phyloP scores from a whole-genome alignment of 768 basidiomycete genomes.

The Podaxis pistillaris region DNA sequence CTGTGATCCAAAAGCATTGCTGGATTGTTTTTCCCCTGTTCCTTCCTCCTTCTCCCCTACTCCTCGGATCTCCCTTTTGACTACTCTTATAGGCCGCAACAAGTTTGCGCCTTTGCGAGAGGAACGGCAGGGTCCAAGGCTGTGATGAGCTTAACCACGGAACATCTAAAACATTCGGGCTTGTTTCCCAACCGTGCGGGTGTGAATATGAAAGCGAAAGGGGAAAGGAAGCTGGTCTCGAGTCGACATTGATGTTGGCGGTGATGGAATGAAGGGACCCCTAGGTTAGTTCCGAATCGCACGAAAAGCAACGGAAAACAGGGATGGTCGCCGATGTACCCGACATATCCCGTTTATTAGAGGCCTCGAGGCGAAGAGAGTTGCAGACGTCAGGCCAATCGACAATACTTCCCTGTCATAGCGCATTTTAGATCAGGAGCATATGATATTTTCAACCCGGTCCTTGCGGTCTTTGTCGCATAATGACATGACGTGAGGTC shows the following conservation, averaged over 20 bases:
- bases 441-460: not conserved
- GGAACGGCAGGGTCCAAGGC: not conserved
- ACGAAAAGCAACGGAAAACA: not conserved
- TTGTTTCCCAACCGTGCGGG: not conserved
- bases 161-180: not conserved
- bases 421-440: not conserved
- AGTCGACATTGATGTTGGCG: not conserved
- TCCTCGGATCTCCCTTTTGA: conserved; percentile 2
- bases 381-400: not conserved
- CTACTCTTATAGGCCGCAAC: not conserved
- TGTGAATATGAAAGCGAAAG: not conserved
- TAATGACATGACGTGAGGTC: conserved; percentile 8
- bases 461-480: conserved; percentile 1
- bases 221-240: not conserved
- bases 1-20: not conserved
- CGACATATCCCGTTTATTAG: not conserved
- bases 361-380: not conserved
- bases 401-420: not conserved
- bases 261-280: not conserved
- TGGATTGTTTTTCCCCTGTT: not conserved
- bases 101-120: not conserved
- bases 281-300: conserved; percentile 2
- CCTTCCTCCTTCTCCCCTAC: not conserved
- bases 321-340: not conserved
- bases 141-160: not conserved